Conservation (phyloP, 208 protist genomes). For the Naegleria fowleri region DNA sequence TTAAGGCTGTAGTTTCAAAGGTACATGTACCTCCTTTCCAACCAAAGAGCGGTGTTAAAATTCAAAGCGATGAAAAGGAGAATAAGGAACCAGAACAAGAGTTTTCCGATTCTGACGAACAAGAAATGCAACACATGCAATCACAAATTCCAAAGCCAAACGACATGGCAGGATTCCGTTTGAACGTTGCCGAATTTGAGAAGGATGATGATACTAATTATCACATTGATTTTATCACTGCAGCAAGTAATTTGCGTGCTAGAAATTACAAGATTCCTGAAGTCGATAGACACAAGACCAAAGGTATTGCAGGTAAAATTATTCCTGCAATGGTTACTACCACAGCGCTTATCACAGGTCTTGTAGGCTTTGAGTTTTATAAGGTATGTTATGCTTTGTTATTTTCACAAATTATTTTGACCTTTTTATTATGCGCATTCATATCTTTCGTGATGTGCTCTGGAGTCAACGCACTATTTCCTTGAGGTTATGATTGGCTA, state of each 20-base stretch:
- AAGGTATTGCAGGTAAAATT: slow-evolving; percentile 87
- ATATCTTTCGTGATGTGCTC: background rate
- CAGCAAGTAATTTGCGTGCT: slow-evolving; percentile 81
- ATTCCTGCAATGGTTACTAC: slow-evolving; percentile 99
- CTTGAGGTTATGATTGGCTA: background rate
- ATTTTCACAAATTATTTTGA: slow-evolving; percentile 7
- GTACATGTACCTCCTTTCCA: slow-evolving; percentile 19
- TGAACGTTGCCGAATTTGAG: slow-evolving; percentile 64
- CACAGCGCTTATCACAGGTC: slow-evolving; percentile 95
- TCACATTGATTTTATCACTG: slow-evolving; percentile 86
- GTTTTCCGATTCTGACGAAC: background rate
- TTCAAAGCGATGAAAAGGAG: background rate
- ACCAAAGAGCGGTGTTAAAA: slow-evolving; percentile 34
- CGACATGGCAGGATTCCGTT: background rate
- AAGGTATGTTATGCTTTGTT: slow-evolving; percentile 67
- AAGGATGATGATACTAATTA: slow-evolving; percentile 85
- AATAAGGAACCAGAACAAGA: background rate
- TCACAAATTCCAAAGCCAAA: background rate
- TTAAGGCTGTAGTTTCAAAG: background rate
- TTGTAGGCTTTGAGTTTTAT: slow-evolving; percentile 92
- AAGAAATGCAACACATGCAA: background rate
- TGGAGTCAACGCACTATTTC: background rate
- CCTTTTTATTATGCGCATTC: background rate
- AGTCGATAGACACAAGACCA: slow-evolving; percentile 65
- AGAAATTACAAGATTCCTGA: slow-evolving; percentile 77